Evolutionary conservation across 75 land plant genomes (phyloP).

Genomic region (Pseudotsuga menziesii): DNA sequence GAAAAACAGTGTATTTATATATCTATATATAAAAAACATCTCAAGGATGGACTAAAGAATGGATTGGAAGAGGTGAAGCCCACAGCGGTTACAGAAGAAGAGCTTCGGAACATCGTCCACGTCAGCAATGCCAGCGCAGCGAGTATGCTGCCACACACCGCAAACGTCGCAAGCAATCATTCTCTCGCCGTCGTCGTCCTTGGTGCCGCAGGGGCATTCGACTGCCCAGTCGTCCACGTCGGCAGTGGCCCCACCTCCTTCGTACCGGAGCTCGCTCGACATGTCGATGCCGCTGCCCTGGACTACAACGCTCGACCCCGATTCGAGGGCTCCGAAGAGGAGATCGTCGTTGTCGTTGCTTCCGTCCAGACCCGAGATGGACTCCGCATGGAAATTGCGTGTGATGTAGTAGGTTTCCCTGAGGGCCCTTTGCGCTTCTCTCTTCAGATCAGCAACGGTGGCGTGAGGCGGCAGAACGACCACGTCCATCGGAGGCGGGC

Average conservation of each 20-base stretch:
- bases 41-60: too few species aligned
- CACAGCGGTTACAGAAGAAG: constrained; percentile 54
- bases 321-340: constrained; percentile 57
- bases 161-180: constrained; percentile 72
- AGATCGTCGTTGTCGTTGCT: constrained; percentile 46
- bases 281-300: constrained; percentile 50
- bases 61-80: constrained; percentile 26
- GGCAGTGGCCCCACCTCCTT: constrained; percentile 41
- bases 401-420: constrained; percentile 62
- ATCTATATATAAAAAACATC: too few species aligned
- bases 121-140: constrained; percentile 55
- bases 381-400: constrained; percentile 37
- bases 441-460: constrained; percentile 63
- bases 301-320: constrained; percentile 43
- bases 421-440: constrained; percentile 47
- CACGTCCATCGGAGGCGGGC: constrained; percentile 40
- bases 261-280: constrained; percentile 36
- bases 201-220: constrained; percentile 66
- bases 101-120: constrained; percentile 31
- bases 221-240: constrained; percentile 64
- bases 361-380: constrained; percentile 26
- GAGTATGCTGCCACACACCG: constrained; percentile 68
- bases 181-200: constrained; percentile 68
- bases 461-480: constrained; percentile 67
- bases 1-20: too few species aligned